These are phyloP conservation scores for Dipteronia sinensis DNA, from an alignment of 345 rosid species.

Conservation along the genomic window DNA sequence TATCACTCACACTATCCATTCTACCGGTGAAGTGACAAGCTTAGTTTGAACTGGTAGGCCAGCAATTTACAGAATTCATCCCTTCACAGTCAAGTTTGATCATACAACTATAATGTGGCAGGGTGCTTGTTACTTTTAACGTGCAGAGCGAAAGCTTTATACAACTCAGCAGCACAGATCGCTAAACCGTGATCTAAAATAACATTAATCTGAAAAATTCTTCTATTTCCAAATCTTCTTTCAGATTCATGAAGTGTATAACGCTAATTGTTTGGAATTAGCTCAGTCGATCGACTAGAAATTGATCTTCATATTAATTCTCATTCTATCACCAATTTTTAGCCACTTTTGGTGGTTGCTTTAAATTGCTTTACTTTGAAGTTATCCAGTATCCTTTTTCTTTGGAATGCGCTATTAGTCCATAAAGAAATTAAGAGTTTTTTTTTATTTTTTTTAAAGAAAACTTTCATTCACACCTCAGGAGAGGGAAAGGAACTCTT, in stretches of 20 bases:
- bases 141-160: neutral
- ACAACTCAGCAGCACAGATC: neutral
- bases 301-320: too few species aligned
- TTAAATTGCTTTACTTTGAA: too few species aligned
- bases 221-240: neutral
- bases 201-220: neutral
- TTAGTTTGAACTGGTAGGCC: neutral
- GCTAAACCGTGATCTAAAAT: neutral
- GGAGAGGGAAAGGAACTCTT: too few species aligned
- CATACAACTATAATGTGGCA: neutral
- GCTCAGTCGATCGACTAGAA: too few species aligned
- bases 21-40: slow-evolving; percentile 11
- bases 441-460: too few species aligned
- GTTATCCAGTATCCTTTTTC: too few species aligned
- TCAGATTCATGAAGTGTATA: neutral
- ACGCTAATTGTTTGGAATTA: too few species aligned
- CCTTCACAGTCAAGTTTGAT: neutral
- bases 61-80: neutral
- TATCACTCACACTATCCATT: neutral
- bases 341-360: too few species aligned
- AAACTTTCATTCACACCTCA: too few species aligned
- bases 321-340: too few species aligned
- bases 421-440: too few species aligned
- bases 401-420: too few species aligned
- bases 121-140: neutral